phyloP scores from a whole-genome alignment of 306 rosid species.

The Lablab purpureus region DNA sequence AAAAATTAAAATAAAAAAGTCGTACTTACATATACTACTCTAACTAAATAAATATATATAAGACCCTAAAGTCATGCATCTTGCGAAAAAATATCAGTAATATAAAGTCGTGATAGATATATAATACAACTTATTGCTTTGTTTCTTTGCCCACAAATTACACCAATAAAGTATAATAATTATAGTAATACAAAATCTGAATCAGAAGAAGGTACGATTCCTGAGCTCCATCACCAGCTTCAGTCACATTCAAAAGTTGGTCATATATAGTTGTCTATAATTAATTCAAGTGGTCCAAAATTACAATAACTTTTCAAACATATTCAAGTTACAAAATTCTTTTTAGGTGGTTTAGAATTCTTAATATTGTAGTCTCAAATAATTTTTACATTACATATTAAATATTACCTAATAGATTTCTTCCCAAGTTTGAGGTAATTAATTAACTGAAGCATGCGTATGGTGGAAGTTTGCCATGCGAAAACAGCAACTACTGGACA shows the following conservation, averaged over 20 bases:
- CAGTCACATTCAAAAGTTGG: slow-evolving; percentile 3
- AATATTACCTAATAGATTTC: not conserved
- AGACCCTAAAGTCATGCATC: no score
- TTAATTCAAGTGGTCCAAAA: not conserved
- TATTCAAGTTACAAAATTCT: not conserved
- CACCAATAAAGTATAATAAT: not conserved
- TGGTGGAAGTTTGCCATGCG: not conserved
- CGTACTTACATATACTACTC: no score
- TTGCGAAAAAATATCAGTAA: no score
- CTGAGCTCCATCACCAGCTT: not conserved
- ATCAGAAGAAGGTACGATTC: not conserved
- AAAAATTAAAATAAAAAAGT: no score
- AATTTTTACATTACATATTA: not conserved
- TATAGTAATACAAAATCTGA: not conserved
- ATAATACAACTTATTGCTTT: no score
- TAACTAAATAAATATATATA: no score
- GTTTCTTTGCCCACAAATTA: not conserved
- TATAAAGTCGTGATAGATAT: no score
- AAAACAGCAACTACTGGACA: not conserved
- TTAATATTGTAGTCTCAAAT: no score
- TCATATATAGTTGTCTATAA: not conserved
- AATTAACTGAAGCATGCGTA: not conserved
- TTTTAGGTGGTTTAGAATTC: not conserved
- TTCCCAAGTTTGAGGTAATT: not conserved
- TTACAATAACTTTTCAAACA: no score